These are phyloP conservation scores for Streptanthus diversifolius DNA, from an alignment of 345 rosid genomes.

Conservation along the genomic window DNA sequence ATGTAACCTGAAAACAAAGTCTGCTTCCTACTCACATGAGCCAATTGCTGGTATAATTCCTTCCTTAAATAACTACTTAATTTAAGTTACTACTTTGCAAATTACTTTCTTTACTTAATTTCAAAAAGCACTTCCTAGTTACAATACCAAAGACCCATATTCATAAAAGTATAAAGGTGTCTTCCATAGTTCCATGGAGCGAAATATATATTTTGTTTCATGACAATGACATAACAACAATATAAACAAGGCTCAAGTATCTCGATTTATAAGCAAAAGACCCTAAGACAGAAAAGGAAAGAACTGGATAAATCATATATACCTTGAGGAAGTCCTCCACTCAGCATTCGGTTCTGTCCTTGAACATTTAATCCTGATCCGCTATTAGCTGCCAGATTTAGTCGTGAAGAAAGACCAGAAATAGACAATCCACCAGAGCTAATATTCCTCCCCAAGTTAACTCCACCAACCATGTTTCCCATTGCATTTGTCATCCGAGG, in stretches of 20 bases:
- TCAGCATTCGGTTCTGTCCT: conserved; percentile 85
- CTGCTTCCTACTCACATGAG: background rate
- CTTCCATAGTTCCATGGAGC: background rate
- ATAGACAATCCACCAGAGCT: conserved; percentile 84
- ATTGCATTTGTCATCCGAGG: conserved; percentile 80
- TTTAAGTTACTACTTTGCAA: background rate
- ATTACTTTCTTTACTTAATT: background rate
- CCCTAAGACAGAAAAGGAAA: background rate
- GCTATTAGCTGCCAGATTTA: conserved; percentile 63
- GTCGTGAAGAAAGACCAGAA: conserved; percentile 81
- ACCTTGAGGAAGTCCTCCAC: conserved; percentile 94
- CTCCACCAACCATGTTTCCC: conserved; percentile 94
- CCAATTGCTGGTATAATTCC: conserved; percentile 11
- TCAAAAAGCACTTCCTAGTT: conserved; percentile 1
- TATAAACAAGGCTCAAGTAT: conserved; percentile 5
- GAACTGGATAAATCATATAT: conserved; percentile 5
- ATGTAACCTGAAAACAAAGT: background rate
- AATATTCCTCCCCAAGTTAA: conserved; percentile 79
- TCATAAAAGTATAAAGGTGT: background rate
- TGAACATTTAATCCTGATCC: conserved; percentile 87
- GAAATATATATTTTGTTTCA: background rate
- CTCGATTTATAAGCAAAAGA: background rate
- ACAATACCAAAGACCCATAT: background rate
- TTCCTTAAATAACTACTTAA: background rate
- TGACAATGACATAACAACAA: background rate